Conservation (phyloP, 352 stramenopile genomes). For the Phytopythium boreale region DNA sequence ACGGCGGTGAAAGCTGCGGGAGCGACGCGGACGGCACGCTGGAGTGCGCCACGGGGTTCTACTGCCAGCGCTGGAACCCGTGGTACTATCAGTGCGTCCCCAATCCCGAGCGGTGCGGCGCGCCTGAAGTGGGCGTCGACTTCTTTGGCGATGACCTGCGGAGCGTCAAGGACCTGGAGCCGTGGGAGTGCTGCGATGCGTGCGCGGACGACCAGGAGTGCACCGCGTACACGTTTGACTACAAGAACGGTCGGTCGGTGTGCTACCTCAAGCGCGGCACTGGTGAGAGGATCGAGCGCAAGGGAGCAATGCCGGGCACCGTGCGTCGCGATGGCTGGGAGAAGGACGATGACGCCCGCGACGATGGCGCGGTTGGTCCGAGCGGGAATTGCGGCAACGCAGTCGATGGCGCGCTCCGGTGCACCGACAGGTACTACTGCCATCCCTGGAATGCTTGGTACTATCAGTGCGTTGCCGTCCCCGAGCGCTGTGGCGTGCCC, state of each 20-base stretch:
- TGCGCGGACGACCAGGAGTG: conserved; percentile 22
- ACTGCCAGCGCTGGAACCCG: conserved; percentile 16
- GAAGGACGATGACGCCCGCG: no score
- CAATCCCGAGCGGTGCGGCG: conserved; percentile 8
- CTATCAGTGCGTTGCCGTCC: conserved; percentile 36
- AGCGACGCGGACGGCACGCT: background rate
- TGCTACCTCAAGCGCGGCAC: conserved; percentile 35
- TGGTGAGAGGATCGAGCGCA: background rate
- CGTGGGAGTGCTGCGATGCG: conserved; percentile 21
- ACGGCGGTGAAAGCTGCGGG: background rate
- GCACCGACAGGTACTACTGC: conserved; percentile 5
- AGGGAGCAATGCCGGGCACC: background rate
- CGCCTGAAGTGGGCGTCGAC: conserved; percentile 22
- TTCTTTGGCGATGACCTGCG: conserved; percentile 25
- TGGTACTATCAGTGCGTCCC: conserved; percentile 19
- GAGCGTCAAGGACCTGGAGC: conserved; percentile 19
- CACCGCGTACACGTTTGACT: conserved; percentile 34
- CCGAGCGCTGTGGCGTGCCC: background rate
- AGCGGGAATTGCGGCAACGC: background rate
- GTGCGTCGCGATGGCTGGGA: background rate
- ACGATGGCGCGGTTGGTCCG: no score
- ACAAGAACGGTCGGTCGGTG: conserved; percentile 18
- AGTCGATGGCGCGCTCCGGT: background rate
- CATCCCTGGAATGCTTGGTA: conserved; percentile 19
- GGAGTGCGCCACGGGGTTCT: conserved; percentile 11